phyloP scores from a whole-genome alignment of 2,329 filamentous ascomycete species.

The Chalaropsis ovoidea region DNA sequence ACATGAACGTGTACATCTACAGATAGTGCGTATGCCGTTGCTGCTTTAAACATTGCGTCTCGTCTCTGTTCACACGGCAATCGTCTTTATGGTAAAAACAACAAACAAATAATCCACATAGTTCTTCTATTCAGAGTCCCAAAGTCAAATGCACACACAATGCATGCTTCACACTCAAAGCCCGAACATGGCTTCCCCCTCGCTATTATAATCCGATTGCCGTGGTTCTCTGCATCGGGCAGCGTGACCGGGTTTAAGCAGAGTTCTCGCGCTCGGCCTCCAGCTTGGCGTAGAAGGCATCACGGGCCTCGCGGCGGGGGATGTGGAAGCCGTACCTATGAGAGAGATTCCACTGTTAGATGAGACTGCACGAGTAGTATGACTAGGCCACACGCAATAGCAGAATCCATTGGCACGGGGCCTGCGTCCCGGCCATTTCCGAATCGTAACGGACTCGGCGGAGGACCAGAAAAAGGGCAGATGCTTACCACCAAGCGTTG shows the following conservation, averaged over 20 bases:
- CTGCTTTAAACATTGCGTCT: not conserved
- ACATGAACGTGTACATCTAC: not conserved
- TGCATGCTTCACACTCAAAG: slow-evolving; percentile 1
- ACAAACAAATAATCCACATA: slow-evolving; percentile 1
- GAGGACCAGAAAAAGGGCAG: not conserved
- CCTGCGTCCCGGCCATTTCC: not conserved
- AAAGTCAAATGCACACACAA: slow-evolving; percentile 14
- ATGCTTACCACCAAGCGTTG: slow-evolving; percentile 48
- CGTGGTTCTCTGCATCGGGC: not conserved
- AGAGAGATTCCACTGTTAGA: slow-evolving; percentile 9
- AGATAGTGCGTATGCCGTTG: not conserved
- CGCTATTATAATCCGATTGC: not conserved
- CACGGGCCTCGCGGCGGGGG: slow-evolving; percentile 49
- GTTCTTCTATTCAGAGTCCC: slow-evolving; percentile 3
- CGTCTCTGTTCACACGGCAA: not conserved
- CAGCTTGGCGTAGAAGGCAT: slow-evolving; percentile 49
- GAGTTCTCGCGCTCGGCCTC: slow-evolving; percentile 45
- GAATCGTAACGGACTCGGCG: not conserved
- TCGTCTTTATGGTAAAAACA: not conserved
- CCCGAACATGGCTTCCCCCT: not conserved
- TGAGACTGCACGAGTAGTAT: not conserved
- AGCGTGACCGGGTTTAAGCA: slow-evolving; percentile 24
- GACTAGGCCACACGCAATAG: not conserved
- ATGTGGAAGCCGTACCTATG: slow-evolving; percentile 53
- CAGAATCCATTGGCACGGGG: too few relatives aligned